phyloP scores from a whole-genome alignment of 805 yeast genomes.

The Ogataea pignaliae region DNA sequence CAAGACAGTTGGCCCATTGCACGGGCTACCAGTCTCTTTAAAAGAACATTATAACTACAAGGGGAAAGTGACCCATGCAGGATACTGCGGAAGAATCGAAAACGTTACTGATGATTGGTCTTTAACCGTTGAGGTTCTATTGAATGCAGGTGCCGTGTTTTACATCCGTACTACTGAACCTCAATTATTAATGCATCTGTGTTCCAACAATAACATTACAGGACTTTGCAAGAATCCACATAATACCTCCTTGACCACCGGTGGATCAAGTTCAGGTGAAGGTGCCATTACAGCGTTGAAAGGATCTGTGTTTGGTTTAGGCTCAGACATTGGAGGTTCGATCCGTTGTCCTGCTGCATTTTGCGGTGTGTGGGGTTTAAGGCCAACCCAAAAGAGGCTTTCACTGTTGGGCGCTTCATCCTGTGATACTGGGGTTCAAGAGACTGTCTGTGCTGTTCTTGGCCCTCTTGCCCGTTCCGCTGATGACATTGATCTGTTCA shows the following conservation, averaged over 20 bases:
- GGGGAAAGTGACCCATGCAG: constrained; percentile 46
- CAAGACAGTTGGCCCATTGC: constrained; percentile 55
- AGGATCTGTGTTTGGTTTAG: constrained; percentile 40
- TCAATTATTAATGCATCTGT: constrained; percentile 49
- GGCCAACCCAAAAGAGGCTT: constrained; percentile 46
- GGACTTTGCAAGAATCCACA: constrained; percentile 49
- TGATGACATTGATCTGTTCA: constrained; percentile 45
- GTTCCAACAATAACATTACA: constrained; percentile 49
- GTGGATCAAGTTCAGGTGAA: constrained; percentile 55
- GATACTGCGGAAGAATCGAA: constrained; percentile 35
- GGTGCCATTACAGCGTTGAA: constrained; percentile 43
- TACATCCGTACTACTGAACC: constrained; percentile 55
- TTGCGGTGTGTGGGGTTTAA: constrained; percentile 45
- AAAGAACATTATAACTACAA: constrained; percentile 42
- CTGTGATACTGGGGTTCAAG: constrained; percentile 40
- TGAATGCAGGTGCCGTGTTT: constrained; percentile 47
- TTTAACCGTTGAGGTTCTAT: constrained; percentile 34
- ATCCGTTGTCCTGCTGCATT: constrained; percentile 53
- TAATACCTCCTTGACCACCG: constrained; percentile 41
- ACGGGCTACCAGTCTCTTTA: constrained; percentile 51
- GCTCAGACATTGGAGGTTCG: constrained; percentile 54
- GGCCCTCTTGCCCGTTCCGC: constrained; percentile 46
- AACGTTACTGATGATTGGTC: constrained; percentile 31
- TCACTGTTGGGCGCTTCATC: constrained; percentile 36
- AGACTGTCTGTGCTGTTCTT: constrained; percentile 40